phyloP scores from a whole-genome alignment of 176 grass and related monocot genomes.

The Chrysopogon serrulatus region DNA sequence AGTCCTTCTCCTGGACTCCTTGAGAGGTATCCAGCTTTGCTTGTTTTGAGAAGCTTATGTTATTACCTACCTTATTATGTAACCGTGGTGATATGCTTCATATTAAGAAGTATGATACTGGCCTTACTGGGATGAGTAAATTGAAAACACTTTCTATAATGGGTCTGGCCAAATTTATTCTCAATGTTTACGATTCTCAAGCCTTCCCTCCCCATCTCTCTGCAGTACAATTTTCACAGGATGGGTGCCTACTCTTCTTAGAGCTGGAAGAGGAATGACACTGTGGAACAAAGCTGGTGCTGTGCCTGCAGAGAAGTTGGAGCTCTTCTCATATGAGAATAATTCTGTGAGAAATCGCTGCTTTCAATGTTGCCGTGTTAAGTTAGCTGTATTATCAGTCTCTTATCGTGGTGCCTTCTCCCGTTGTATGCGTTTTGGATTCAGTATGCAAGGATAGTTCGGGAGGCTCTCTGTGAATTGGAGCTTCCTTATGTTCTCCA shows the following conservation, averaged over 20 bases:
- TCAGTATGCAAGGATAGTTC: conserved; percentile 82
- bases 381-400: neutral
- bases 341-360: conserved; percentile 47
- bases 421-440: neutral
- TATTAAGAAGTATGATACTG: neutral
- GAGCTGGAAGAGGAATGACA: conserved; percentile 89
- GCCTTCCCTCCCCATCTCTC: neutral
- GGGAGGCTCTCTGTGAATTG: conserved; percentile 88
- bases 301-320: conserved; percentile 59
- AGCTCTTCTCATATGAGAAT: conserved; percentile 93
- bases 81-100: neutral
- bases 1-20: conserved; percentile 76
- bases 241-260: conserved; percentile 89
- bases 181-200: neutral
- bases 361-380: neutral
- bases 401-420: neutral
- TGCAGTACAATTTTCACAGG: conserved; percentile 82
- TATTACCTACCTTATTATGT: neutral
- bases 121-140: neutral
- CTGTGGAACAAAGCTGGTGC: conserved; percentile 71
- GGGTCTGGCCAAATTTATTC: neutral
- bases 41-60: conserved; percentile 4
- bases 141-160: neutral
- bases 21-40: conserved; percentile 66
- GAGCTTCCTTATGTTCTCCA: conserved; percentile 90